Percentiles rank a stretch among this genome's conserved stretches.
Conservation (phyloP, 2,329 filamentous ascomycete species). For the Drechslerella dactyloides region DNA sequence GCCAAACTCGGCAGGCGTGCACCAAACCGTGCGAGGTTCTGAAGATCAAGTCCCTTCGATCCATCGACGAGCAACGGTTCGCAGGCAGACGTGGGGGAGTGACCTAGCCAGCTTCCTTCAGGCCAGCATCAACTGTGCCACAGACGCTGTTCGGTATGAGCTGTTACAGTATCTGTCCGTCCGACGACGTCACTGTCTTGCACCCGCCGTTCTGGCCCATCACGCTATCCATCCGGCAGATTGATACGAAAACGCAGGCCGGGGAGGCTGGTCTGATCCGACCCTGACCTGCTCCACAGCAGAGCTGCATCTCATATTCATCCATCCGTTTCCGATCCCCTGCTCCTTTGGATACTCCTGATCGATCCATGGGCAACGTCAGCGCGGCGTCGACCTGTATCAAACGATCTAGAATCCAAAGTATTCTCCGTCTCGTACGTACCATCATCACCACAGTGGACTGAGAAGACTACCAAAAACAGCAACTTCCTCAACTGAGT, state of each 20-base stretch:
- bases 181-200: conserved; percentile 37
- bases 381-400: too few relatives aligned
- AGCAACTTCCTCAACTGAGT: too few relatives aligned
- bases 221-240: conserved; percentile 3
- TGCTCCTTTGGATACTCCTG: too few relatives aligned
- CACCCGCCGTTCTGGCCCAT: background rate
- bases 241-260: background rate
- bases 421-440: too few relatives aligned
- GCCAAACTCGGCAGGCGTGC: background rate
- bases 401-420: too few relatives aligned
- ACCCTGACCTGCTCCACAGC: too few relatives aligned
- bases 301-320: too few relatives aligned
- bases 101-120: background rate
- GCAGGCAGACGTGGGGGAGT: too few relatives aligned
- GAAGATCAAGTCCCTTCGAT: background rate
- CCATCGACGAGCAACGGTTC: background rate
- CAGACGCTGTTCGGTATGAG: background rate
- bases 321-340: too few relatives aligned
- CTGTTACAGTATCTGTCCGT: conserved; percentile 18
- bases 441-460: too few relatives aligned
- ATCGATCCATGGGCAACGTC: conserved; percentile 9
- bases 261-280: conserved; percentile 4
- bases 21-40: too few relatives aligned
- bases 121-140: background rate
- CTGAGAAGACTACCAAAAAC: too few relatives aligned